These are phyloP conservation scores for Fusarium lateritium DNA, from an alignment of 2,329 filamentous ascomycete species.

Conservation along the genomic window DNA sequence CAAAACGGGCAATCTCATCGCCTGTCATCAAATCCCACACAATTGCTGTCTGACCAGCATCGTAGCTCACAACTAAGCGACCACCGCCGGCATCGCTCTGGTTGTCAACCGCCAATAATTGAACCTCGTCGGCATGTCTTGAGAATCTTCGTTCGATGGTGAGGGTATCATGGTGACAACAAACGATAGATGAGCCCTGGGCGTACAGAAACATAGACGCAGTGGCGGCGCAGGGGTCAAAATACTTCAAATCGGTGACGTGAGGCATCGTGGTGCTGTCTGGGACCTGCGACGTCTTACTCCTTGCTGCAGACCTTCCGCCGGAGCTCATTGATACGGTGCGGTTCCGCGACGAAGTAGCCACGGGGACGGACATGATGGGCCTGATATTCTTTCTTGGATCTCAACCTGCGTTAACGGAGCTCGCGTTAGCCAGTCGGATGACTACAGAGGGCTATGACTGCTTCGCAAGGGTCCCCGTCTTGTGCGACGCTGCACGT, in stretches of 20 bases:
- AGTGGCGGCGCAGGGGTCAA: constrained; percentile 92
- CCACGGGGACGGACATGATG: constrained; percentile 70
- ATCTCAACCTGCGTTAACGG: constrained; percentile 43
- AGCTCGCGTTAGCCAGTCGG: constrained; percentile 41
- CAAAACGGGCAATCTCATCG: constrained; percentile 91
- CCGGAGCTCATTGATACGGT: constrained; percentile 72
- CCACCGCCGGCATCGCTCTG: constrained; percentile 89
- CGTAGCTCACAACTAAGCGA: constrained; percentile 91
- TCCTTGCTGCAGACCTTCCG: constrained; percentile 68
- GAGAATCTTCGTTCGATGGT: constrained; percentile 90
- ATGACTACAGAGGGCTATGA: constrained; percentile 42
- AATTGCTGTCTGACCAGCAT: constrained; percentile 90
- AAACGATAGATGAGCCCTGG: constrained; percentile 84
- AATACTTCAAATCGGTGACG: constrained; percentile 67
- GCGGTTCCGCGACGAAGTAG: constrained; percentile 70
- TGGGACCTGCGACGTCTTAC: constrained; percentile 58
- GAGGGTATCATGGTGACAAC: constrained; percentile 92
- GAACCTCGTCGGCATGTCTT: constrained; percentile 85
- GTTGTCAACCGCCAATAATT: constrained; percentile 90
- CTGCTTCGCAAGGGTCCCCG: constrained; percentile 45
- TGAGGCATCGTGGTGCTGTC: constrained; percentile 68
- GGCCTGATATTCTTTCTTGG: constrained; percentile 56
- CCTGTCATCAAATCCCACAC: constrained; percentile 97
- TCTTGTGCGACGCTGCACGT: constrained; percentile 57
- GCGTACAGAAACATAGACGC: constrained; percentile 92